Evolutionary conservation across 371 early-diverging fungal genomes (phyloP).

Genomic region (Mortierella sp.): DNA sequence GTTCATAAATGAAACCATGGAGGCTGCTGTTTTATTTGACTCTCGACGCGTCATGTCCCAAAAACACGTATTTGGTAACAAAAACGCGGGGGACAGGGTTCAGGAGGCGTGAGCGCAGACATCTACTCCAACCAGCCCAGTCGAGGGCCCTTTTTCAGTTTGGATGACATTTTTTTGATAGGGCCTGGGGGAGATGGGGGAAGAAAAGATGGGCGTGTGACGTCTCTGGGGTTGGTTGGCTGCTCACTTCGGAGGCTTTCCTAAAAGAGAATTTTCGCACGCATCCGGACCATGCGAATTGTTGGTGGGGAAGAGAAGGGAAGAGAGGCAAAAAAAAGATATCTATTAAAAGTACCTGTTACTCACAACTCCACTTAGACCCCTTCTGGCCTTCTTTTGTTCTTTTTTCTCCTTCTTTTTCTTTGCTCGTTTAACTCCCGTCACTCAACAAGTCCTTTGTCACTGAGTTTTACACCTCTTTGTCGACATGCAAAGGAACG

Average conservation of each 20-base stretch:
- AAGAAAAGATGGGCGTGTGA: background rate
- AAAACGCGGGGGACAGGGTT: background rate
- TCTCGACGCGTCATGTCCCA: too few species aligned
- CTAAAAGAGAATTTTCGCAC: slow-evolving; percentile 23
- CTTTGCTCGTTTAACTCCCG: background rate
- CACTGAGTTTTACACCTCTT: too few species aligned
- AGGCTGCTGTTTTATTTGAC: too few species aligned
- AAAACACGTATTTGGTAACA: too few species aligned
- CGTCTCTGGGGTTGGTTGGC: slow-evolving; percentile 11
- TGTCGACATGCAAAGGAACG: background rate
- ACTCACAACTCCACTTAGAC: too few species aligned
- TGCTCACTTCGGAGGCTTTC: slow-evolving; percentile 13
- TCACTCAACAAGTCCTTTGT: too few species aligned
- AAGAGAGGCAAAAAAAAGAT: background rate
- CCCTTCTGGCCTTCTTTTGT: background rate
- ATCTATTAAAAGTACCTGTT: slow-evolving; percentile 10
- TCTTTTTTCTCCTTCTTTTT: background rate
- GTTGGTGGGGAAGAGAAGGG: slow-evolving; percentile 5
- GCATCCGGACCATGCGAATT: slow-evolving; percentile 9
- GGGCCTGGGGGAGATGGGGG: background rate
- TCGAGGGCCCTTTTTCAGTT: background rate
- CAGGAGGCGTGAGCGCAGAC: too few species aligned
- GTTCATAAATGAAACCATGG: too few species aligned
- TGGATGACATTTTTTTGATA: background rate
- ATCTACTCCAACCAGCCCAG: background rate